A percentile compares a stretch with the other conserved stretches of the same genome.
Conservation (phyloP, 305 asterid species). For the Fraxinus greggii region DNA sequence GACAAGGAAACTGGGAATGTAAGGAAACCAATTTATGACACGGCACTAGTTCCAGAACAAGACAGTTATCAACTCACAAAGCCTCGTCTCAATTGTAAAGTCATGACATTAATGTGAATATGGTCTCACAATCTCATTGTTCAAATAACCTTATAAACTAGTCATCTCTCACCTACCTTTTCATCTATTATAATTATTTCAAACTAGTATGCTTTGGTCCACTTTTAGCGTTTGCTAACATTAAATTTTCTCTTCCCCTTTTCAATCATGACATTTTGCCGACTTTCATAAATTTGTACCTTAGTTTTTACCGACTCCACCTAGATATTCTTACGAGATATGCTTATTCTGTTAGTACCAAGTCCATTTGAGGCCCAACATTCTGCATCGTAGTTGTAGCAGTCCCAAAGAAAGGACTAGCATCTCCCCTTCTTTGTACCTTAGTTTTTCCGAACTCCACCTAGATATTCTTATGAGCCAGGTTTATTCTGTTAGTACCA, state of each 20-base stretch:
- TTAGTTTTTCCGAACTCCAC: background rate
- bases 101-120: background rate
- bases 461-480: background rate
- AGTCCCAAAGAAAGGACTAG: background rate
- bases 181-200: background rate
- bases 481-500: background rate
- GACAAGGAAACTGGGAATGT: background rate
- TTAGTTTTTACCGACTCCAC: background rate
- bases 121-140: background rate
- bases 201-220: background rate
- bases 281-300: background rate
- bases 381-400: background rate
- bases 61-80: background rate
- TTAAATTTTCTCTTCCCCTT: background rate
- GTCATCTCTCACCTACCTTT: background rate
- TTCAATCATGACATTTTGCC: background rate
- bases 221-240: background rate
- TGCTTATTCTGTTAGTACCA: background rate
- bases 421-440: background rate
- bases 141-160: background rate
- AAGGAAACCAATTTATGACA: background rate
- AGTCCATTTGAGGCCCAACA: background rate
- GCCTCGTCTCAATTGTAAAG: background rate
- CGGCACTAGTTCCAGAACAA: background rate
- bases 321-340: background rate